These are phyloP conservation scores for Penicillium sp. DNA, from an alignment of 2,329 filamentous ascomycete species.

Conservation along the genomic window DNA sequence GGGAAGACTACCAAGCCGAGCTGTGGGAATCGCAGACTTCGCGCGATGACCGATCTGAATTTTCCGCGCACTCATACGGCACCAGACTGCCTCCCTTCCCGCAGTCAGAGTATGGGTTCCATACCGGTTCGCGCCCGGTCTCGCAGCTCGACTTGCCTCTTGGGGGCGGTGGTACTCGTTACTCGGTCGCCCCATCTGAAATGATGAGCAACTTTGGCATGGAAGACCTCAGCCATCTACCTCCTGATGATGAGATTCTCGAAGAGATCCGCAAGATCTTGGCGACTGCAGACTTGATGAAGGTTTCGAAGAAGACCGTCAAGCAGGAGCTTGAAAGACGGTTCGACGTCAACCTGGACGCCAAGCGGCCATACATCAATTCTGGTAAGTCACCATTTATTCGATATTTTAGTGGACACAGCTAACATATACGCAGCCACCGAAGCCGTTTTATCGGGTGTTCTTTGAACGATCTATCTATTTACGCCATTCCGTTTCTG, in stretches of 20 bases:
- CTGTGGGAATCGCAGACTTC: constrained; percentile 96
- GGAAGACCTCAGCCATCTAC: constrained; percentile 70
- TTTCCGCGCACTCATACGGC: constrained; percentile 91
- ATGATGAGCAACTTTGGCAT: constrained; percentile 71
- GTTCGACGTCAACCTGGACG: constrained; percentile 81
- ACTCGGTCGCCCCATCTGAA: constrained; percentile 78
- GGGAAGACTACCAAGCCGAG: constrained; percentile 98
- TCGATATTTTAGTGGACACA: not conserved
- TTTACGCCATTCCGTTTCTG: not conserved
- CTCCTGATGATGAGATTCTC: constrained; percentile 83
- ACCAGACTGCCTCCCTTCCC: constrained; percentile 69
- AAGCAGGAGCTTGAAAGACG: constrained; percentile 88
- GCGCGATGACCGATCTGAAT: constrained; percentile 75
- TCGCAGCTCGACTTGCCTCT: constrained; percentile 55
- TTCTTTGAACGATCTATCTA: constrained; percentile 53
- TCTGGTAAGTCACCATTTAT: constrained; percentile 63
- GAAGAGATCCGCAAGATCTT: constrained; percentile 94
- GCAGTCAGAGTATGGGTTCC: constrained; percentile 69
- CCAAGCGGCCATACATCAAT: constrained; percentile 89
- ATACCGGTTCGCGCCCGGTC: constrained; percentile 56
- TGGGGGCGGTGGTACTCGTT: constrained; percentile 59
- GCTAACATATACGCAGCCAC: constrained; percentile 56
- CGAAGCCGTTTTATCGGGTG: constrained; percentile 73
- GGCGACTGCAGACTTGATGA: constrained; percentile 90
- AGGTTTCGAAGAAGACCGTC: constrained; percentile 96